phyloP scores from a whole-genome alignment of 1,284 basidiomycete species.

The Cutaneotrichosporon arboriforme region DNA sequence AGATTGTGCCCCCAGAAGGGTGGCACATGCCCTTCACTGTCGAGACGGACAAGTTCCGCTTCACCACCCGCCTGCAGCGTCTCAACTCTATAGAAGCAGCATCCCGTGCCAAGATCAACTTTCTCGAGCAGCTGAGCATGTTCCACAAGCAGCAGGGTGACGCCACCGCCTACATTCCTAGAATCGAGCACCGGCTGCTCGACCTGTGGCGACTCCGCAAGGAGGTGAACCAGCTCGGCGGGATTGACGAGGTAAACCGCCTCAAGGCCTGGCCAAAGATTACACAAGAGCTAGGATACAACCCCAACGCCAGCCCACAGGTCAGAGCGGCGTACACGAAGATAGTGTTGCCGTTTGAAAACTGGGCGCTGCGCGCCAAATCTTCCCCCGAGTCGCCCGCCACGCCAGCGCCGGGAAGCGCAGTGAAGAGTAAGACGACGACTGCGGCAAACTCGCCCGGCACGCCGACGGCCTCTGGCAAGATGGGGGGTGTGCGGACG shows the following conservation, averaged over 20 bases:
- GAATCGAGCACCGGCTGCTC: conserved; percentile 82
- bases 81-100: conserved; percentile 97
- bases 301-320: conserved; percentile 54
- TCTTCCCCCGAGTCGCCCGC: conserved; percentile 43
- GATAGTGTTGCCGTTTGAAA: conserved; percentile 90
- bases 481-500: conserved; percentile 12
- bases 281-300: conserved; percentile 73
- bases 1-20: conserved; percentile 85
- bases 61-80: conserved; percentile 90
- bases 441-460: neutral
- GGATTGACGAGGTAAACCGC: conserved; percentile 68
- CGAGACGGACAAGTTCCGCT: conserved; percentile 69
- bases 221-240: conserved; percentile 82
- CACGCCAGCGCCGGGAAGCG: conserved; percentile 17
- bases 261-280: conserved; percentile 81
- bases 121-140: conserved; percentile 90
- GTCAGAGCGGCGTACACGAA: conserved; percentile 84
- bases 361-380: conserved; percentile 72
- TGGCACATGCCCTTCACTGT: conserved; percentile 98
- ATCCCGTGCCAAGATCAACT: conserved; percentile 92
- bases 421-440: neutral
- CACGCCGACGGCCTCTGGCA: conserved; percentile 7
- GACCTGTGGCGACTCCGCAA: conserved; percentile 90
- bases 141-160: conserved; percentile 87
- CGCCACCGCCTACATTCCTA: conserved; percentile 77